Evolutionary conservation across 352 stramenopile genomes (phyloP), one percentile per base, ranked within the genome.

Genomic region (Phytophthora boehmeriae): DNA sequence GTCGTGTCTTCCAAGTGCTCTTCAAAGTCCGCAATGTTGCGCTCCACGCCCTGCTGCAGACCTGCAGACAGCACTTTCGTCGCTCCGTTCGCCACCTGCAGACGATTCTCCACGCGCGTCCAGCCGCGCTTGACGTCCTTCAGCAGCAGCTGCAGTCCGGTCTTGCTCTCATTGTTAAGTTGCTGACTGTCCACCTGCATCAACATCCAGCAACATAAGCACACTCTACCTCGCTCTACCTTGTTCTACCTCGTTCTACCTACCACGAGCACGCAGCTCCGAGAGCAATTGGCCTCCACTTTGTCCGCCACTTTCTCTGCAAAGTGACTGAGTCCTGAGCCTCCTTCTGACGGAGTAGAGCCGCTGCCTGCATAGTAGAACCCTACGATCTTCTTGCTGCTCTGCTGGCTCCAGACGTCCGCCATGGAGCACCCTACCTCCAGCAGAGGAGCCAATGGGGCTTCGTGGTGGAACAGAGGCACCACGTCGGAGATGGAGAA

Each of bases 51-150:
- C 63, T 88, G 75, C 61, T 79, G 30, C 17, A 92, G 62, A 27
- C 77, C 83, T 19, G 62, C 35, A 9, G 78, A 75, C n/a, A 90
- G 54, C 41, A 80, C 59, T 30, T 73, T 70, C 27, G 53, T 53
- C 41, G 72, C 75, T 35, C 63, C 73, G 42, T 85, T 68, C 19
- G 77, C 76, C 32, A 88, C 63, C 14, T 62, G 63, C 25, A 94
- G 66, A n/a, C 72, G 78, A 57, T 77, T 86, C 60, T 94, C 82
- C 47, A 89, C 74, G 34, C 71, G 71, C 30, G 71, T 79, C 85
- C 85, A 94, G 43, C 85, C 79, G 41, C 83, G 83, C 62, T 94
- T 94, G 16, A 88, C 71, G 73, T 94, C 85, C 75, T 92, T 92
- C 2, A 90, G 74, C 48, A 92, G 56, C 14, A 94, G 66, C 35